Evolutionary conservation across 1,284 basidiomycete species (phyloP), one percentile per base, ranked within the genome.

Genomic region (Austroboletus novae-zelandiae): DNA sequence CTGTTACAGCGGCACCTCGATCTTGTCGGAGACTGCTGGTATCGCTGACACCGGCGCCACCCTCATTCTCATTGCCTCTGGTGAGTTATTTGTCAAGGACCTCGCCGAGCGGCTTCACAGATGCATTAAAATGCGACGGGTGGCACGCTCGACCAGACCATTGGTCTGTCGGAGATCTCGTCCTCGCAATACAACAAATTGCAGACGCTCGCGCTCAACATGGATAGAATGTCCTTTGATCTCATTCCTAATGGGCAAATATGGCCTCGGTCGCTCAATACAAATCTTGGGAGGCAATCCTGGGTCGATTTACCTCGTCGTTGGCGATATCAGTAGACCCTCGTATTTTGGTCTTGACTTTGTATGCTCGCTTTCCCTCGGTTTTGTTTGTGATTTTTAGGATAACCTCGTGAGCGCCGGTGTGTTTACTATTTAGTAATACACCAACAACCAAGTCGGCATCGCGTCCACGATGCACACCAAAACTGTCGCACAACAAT

Each of bases 21-120:
- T n/a, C n/a, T n/a, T n/a, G n/a, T n/a, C n/a, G n/a, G n/a, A n/a
- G n/a, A n/a, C n/a, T n/a, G n/a, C 75, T 32, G 80, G 80, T 27
- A 79, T 83, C 56, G 76, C 81, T 41, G 81, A 83, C 61, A 81
- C 80, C 3, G 81, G 81, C 43, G 84, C 77, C n/a, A 77, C 78
- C n/a, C 67, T 78, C 34, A 54, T 77, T 23, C 57, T 71, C 45
- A 56, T 77, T 44, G 69, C 75, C 14, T 65, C 70, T 6, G 64
- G 73, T 71, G 45, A 59, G 54, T 48, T 4, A 18, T 3, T 8
- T 14, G n/a, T n/a, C n/a, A n/a, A n/a, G 10, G n/a, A n/a, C n/a
- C n/a, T n/a, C n/a, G n/a, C n/a, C n/a, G n/a, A n/a, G n/a, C n/a
- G n/a, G n/a, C n/a, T n/a, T n/a, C n/a, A n/a, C n/a, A n/a, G n/a